Percentiles rank a stretch among this genome's conserved stretches.
Conservation (phyloP, 768 basidiomycete species). For the Albatrellus ellisii region DNA sequence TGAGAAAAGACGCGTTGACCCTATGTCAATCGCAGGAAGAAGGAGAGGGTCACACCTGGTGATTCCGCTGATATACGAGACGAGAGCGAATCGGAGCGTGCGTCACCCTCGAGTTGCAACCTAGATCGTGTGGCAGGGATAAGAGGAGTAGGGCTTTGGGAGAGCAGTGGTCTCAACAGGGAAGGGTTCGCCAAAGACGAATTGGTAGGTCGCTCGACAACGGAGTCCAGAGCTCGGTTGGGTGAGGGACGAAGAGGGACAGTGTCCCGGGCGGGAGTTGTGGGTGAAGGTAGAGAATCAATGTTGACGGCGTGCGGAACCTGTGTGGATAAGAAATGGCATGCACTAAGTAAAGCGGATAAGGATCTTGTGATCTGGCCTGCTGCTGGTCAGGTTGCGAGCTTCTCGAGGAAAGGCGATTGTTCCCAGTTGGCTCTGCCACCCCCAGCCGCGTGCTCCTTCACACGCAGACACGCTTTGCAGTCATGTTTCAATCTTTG, state of each 20-base stretch:
- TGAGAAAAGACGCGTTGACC: neutral
- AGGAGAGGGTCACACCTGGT: conserved; percentile 5
- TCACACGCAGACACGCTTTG: too few relatives aligned
- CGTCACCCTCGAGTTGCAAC: conserved; percentile 14
- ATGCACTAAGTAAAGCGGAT: conserved; percentile 12
- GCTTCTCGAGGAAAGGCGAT: too few relatives aligned
- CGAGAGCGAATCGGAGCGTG: conserved; percentile 7
- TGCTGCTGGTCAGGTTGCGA: conserved; percentile 1
- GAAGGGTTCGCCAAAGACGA: neutral
- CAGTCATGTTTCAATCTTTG: too few relatives aligned
- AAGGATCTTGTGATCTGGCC: conserved; percentile 11
- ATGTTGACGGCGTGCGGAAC: conserved; percentile 15
- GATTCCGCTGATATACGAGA: conserved; percentile 1
- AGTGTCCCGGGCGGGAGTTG: conserved; percentile 14
- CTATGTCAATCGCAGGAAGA: neutral
- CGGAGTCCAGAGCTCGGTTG: conserved; percentile 5
- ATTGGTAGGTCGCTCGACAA: conserved; percentile 1
- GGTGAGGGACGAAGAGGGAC: conserved; percentile 13
- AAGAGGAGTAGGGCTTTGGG: conserved; percentile 8
- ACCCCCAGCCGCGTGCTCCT: conserved; percentile 9
- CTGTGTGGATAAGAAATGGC: conserved; percentile 9
- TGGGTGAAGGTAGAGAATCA: conserved; percentile 15
- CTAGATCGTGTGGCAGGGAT: conserved; percentile 13
- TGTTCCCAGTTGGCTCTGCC: too few relatives aligned
- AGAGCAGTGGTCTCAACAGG: conserved; percentile 5